Percentiles rank a stretch among this genome's conserved stretches.
phyloP scores from a whole-genome alignment of 2,329 filamentous ascomycete genomes.

The Pseudogymnoascus pannorum region DNA sequence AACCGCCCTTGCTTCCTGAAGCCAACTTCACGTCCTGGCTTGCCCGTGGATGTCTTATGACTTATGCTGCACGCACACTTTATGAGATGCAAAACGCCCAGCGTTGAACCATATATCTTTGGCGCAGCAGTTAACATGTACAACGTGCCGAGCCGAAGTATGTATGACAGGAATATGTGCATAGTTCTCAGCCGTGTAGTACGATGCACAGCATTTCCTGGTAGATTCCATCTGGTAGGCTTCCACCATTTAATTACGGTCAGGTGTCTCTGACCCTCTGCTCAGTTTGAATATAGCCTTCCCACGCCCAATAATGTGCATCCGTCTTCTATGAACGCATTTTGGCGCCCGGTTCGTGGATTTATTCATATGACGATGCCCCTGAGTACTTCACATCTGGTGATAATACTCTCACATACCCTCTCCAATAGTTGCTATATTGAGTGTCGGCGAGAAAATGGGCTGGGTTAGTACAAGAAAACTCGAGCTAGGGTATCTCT shows the following conservation, averaged over 20 bases:
- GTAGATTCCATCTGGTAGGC: not conserved
- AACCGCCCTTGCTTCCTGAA: not conserved
- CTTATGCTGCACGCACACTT: not conserved
- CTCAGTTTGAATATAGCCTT: not conserved
- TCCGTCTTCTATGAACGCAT: not conserved
- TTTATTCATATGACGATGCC: not conserved
- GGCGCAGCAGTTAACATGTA: not conserved
- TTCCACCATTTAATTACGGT: not conserved
- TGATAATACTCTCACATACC: not conserved
- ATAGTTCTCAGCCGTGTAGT: constrained; percentile 3
- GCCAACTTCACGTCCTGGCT: not conserved
- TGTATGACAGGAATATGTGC: not conserved
- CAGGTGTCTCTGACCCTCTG: not conserved
- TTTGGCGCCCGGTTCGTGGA: not conserved
- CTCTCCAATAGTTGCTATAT: not conserved
- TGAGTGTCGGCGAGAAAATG: not conserved
- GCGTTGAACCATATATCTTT: not conserved
- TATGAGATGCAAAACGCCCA: not conserved
- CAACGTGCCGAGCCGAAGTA: not conserved
- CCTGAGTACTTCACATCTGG: not conserved
- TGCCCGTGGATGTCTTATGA: not conserved
- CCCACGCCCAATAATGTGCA: not conserved
- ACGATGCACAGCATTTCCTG: not conserved
- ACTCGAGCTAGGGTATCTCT: not conserved
- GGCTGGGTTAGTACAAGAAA: not conserved